A percentile compares a stretch with the other conserved stretches of the same genome.
These are phyloP conservation scores for Coemansia sp. DNA, from an alignment of 192 early-diverging fungal genomes.

Conservation along the genomic window DNA sequence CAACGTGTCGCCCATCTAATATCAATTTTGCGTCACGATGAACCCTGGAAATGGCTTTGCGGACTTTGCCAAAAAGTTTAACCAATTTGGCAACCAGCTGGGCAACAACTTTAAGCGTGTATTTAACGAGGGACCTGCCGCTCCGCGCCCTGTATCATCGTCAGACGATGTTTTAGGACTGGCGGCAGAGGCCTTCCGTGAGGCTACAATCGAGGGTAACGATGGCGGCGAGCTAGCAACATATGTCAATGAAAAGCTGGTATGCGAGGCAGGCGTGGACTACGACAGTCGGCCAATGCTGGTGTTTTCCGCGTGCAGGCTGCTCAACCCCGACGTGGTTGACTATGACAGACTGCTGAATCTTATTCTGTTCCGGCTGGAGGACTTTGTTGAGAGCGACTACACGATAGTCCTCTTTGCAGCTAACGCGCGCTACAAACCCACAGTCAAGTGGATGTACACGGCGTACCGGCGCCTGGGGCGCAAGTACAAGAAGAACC, in stretches of 20 bases:
- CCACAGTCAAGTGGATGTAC: slow-evolving; percentile 83
- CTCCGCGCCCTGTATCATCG: slow-evolving; percentile 31
- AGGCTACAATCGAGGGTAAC: slow-evolving; percentile 57
- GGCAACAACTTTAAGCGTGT: slow-evolving; percentile 53
- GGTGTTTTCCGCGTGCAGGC: slow-evolving; percentile 78
- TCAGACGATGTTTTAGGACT: slow-evolving; percentile 56
- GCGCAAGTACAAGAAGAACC: slow-evolving; percentile 92
- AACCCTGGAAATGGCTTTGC: slow-evolving; percentile 47
- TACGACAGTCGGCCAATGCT: slow-evolving; percentile 81
- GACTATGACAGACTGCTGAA: slow-evolving; percentile 85
- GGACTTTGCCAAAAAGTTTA: slow-evolving; percentile 55
- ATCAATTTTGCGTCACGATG: slow-evolving; percentile 8
- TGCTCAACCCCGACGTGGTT: slow-evolving; percentile 81
- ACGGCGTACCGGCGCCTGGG: slow-evolving; percentile 81
- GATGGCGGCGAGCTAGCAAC: slow-evolving; percentile 57
- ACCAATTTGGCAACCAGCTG: slow-evolving; percentile 48
- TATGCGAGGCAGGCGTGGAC: slow-evolving; percentile 73
- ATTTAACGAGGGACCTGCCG: slow-evolving; percentile 34
- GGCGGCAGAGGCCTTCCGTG: slow-evolving; percentile 55
- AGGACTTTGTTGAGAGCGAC: slow-evolving; percentile 87
- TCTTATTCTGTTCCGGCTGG: slow-evolving; percentile 63
- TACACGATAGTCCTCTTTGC: slow-evolving; percentile 90
- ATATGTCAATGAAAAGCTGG: slow-evolving; percentile 55
- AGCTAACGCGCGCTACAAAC: slow-evolving; percentile 74
- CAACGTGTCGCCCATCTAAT: neutral